Conservation (phyloP, 768 basidiomycete species). For the Strobilomyces echinocephalus region DNA sequence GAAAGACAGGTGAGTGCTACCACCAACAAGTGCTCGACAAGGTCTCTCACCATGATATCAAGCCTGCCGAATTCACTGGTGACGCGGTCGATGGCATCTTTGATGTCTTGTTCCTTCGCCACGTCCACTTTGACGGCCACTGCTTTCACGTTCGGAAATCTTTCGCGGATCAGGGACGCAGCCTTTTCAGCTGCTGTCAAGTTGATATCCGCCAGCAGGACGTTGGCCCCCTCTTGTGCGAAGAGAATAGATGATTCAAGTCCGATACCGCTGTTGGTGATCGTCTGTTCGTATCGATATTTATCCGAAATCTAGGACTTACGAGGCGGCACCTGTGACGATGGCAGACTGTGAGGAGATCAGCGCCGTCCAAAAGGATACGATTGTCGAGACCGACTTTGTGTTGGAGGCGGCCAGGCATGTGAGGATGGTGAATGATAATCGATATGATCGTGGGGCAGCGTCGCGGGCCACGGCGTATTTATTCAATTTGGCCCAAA, state of each 20-base stretch:
- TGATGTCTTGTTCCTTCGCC: constrained; percentile 80
- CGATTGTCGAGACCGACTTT: constrained; percentile 40
- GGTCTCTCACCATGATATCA: constrained; percentile 77
- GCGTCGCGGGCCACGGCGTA: background rate
- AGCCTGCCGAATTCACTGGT: constrained; percentile 87
- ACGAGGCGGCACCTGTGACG: constrained; percentile 89
- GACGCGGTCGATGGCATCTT: constrained; percentile 73
- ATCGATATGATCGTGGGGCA: background rate
- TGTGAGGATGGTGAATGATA: constrained; percentile 23
- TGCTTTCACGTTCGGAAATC: constrained; percentile 65
- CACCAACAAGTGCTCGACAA: background rate
- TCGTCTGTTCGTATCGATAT: constrained; percentile 6
- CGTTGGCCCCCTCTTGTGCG: constrained; percentile 89
- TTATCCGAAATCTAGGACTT: constrained; percentile 29
- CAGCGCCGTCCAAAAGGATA: constrained; percentile 3
- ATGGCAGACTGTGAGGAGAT: constrained; percentile 54
- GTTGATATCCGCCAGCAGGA: constrained; percentile 88
- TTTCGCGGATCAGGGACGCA: constrained; percentile 55
- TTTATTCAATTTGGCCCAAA: constrained; percentile 5
- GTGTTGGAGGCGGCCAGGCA: constrained; percentile 66
- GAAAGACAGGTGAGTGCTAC: constrained; percentile 3
- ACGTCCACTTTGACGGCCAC: constrained; percentile 80
- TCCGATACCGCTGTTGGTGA: constrained; percentile 76
- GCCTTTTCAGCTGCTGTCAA: constrained; percentile 64
- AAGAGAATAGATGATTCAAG: constrained; percentile 94